phyloP scores from a whole-genome alignment of 768 basidiomycete genomes.

The Tephrocybe rancida region DNA sequence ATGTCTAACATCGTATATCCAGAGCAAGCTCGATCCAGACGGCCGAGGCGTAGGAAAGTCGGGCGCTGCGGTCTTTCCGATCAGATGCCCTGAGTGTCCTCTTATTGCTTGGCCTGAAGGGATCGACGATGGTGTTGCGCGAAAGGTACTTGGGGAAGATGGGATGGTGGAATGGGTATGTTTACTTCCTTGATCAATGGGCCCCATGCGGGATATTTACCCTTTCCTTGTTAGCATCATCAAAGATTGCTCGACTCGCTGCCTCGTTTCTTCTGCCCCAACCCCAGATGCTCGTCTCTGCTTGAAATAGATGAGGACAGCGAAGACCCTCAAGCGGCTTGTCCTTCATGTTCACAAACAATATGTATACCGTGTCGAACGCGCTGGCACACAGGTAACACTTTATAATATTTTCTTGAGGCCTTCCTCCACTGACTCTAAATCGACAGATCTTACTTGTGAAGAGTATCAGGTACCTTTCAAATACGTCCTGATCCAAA shows the following conservation, averaged over 20 bases:
- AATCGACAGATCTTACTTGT: slow-evolving; percentile 5
- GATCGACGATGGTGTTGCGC: slow-evolving; percentile 36
- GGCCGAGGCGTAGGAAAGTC: slow-evolving; percentile 27
- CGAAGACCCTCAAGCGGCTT: slow-evolving; percentile 32
- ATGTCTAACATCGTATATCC: slow-evolving; percentile 35
- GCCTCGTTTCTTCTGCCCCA: slow-evolving; percentile 38
- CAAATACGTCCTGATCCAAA: not conserved
- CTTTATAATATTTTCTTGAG: not conserved
- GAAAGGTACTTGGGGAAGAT: slow-evolving; percentile 30
- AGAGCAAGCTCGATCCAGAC: slow-evolving; percentile 35
- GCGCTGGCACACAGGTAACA: slow-evolving; percentile 35
- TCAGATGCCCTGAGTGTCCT: slow-evolving; percentile 39
- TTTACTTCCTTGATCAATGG: not conserved
- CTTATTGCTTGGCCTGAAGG: slow-evolving; percentile 32
- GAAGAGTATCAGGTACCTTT: slow-evolving; percentile 18
- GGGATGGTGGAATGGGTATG: slow-evolving; percentile 37
- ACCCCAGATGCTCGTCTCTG: slow-evolving; percentile 36
- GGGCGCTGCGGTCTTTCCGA: slow-evolving; percentile 34
- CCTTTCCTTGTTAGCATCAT: slow-evolving; percentile 25
- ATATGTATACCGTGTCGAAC: slow-evolving; percentile 38
- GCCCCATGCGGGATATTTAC: not conserved
- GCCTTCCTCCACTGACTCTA: not conserved
- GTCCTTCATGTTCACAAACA: slow-evolving; percentile 32
- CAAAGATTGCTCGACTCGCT: slow-evolving; percentile 36
- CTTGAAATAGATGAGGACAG: slow-evolving; percentile 35